Evolutionary conservation across 2,329 filamentous ascomycete species (phyloP).

Genomic region (Endocalyx cinctus): DNA sequence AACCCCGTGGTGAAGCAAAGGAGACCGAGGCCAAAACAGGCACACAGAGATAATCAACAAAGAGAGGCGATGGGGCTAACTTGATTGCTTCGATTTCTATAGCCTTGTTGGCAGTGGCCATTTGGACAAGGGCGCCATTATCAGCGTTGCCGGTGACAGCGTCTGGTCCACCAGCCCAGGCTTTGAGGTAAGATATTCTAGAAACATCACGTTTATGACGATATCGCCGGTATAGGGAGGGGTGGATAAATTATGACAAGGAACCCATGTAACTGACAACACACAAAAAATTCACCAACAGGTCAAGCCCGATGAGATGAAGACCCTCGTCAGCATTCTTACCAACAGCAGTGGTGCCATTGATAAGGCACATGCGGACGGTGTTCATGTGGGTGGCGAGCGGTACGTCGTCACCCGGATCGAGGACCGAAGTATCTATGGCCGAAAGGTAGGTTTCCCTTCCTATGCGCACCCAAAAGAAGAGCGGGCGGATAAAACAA

Average conservation of each 20-base stretch:
- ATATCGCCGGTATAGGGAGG: conserved; percentile 2
- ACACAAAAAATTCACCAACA: conserved; percentile 34
- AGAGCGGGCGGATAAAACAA: background rate
- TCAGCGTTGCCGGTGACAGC: conserved; percentile 75
- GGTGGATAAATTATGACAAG: no score
- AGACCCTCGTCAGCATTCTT: conserved; percentile 52
- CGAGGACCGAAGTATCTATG: conserved; percentile 77
- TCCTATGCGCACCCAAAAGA: background rate
- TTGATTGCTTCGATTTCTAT: conserved; percentile 8
- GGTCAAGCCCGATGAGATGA: conserved; percentile 57
- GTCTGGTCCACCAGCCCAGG: conserved; percentile 67
- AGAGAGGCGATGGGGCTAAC: background rate
- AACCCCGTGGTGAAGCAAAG: no score
- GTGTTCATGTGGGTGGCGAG: conserved; percentile 70
- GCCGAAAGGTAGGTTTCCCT: conserved; percentile 65
- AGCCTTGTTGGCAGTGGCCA: conserved; percentile 78
- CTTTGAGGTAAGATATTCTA: conserved; percentile 61
- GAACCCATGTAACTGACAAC: no score
- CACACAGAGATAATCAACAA: background rate
- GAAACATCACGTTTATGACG: conserved; percentile 9
- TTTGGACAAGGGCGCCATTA: conserved; percentile 79
- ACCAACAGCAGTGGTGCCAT: conserved; percentile 40
- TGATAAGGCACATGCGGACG: conserved; percentile 65
- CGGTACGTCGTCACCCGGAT: conserved; percentile 75
- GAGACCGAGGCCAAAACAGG: no score